Base-by-base conservation (phyloP, 139 green algal genomes). In the Auxenochlorella pyrenoidosa region DNA sequence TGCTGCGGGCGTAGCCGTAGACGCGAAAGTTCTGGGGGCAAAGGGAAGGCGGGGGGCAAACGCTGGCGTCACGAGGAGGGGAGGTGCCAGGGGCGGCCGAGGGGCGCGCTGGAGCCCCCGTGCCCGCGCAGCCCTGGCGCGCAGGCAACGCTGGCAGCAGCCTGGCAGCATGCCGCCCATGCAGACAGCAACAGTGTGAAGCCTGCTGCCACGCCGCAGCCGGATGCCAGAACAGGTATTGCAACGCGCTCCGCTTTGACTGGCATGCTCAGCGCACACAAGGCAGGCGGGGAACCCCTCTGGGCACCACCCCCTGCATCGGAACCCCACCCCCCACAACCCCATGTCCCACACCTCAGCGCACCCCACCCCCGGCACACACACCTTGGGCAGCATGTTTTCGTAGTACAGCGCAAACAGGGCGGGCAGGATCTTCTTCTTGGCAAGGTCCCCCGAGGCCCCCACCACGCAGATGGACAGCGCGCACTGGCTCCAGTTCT, bases 381-480 rank as follows among this genome's bases (percentile, higher is more conserved):
- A 38, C 79, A 96, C 94, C 87, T 92, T 76, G 72, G 96, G 95
- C 75, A 99, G 90, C 81, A 96, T 93, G 18, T 94, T 94, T 82
- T 99, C 95, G 63, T 98, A 97, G 90, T 96, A 99, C 13, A 99
- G 92, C 0, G 96, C 95, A 88, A 99, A 99, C 0, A 99, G 94
- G 1, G 98, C 95, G 38, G 98, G 98, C 78, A 98, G 99, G 70
- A 99, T 99, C 88, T 99, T 99, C 92, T 99, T 99, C 91, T 97
- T 98, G 43, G 98, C 98, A 65, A 99, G 91, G 90, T 99, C 98
- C 18, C 98, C 97, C 13, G 94, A 98, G 0, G 97, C 97, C 8
- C 98, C 98, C 21, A 99, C 93, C 24, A 99, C 96, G 21, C 96
- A 94, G n/a, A 99, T 92, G 58, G 86, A 94, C 15, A 98, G 90